Percentiles rank a stretch among this genome's conserved stretches.
Conservation (phyloP, 2,329 filamentous ascomycete species). For the Chalaropsis ovoidea region DNA sequence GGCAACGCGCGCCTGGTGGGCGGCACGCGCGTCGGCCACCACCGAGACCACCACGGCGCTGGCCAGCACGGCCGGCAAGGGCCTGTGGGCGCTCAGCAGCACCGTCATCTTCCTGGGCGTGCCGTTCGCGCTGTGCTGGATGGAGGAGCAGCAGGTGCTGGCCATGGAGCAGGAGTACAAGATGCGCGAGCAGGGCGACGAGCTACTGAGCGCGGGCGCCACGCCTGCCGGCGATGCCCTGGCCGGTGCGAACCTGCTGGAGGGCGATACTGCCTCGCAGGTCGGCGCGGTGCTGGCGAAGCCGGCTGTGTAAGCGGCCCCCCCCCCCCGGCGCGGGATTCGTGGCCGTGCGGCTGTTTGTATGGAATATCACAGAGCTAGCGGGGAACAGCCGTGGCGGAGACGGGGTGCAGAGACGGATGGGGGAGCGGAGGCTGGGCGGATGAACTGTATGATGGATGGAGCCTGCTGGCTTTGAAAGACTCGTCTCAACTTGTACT, state of each 20-base stretch:
- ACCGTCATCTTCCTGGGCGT: conserved; percentile 82
- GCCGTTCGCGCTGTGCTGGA: conserved; percentile 83
- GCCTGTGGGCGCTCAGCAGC: conserved; percentile 83
- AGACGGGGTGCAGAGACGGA: background rate
- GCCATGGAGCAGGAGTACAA: conserved; percentile 97
- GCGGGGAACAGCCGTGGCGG: background rate
- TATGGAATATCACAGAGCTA: background rate
- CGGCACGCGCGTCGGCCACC: conserved; percentile 50
- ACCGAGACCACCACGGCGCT: conserved; percentile 41
- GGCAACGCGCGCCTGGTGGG: conserved; percentile 57
- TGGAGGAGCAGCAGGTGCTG: conserved; percentile 90
- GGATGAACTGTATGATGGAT: conserved; percentile 7
- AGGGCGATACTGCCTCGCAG: conserved; percentile 38
- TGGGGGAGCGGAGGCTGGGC: background rate
- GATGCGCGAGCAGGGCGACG: conserved; percentile 84
- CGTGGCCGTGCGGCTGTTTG: background rate
- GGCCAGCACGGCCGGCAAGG: conserved; percentile 67
- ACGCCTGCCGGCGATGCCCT: background rate
- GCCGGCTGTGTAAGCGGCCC: conserved; percentile 40
- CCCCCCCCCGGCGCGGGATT: too few species aligned
- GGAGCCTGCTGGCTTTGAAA: conserved; percentile 3
- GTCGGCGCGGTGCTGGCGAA: conserved; percentile 43
- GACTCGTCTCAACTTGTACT: conserved; percentile 19
- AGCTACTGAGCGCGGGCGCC: conserved; percentile 47
- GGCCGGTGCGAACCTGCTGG: conserved; percentile 30